phyloP scores from a whole-genome alignment of 2,329 filamentous ascomycete genomes.

The Westerdykella ornata region DNA sequence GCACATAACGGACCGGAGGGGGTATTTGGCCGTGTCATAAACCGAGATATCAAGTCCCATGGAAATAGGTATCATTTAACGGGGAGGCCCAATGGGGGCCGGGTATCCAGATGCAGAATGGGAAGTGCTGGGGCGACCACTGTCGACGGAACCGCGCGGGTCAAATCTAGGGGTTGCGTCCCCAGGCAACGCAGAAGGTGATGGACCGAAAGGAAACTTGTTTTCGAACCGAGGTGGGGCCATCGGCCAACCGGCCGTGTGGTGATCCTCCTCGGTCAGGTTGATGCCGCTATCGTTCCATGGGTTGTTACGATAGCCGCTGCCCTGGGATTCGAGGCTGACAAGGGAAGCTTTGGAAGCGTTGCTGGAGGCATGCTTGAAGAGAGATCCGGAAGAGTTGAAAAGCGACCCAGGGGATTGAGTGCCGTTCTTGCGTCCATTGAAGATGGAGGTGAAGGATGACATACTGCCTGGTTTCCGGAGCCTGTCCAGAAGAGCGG shows the following conservation, averaged over 20 bases:
- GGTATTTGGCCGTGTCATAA: conserved; percentile 34
- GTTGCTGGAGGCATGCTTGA: conserved; percentile 78
- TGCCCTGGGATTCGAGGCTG: conserved; percentile 90
- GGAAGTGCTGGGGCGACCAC: conserved; percentile 86
- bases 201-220: conserved; percentile 56
- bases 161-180: conserved; percentile 80
- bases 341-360: conserved; percentile 94
- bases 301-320: conserved; percentile 80
- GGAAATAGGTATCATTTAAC: conserved; percentile 53
- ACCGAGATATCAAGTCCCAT: conserved; percentile 23
- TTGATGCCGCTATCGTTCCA: conserved; percentile 99
- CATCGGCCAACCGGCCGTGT: conserved; percentile 36
- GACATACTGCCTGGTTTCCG: conserved; percentile 93
- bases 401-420: conserved; percentile 73
- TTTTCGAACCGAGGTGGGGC: conserved; percentile 45
- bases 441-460: conserved; percentile 91
- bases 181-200: conserved; percentile 51
- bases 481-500: conserved; percentile 75
- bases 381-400: conserved; percentile 53
- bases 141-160: conserved; percentile 78
- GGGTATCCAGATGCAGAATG: conserved; percentile 98
- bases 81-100: conserved; percentile 82
- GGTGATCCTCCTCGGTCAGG: conserved; percentile 74
- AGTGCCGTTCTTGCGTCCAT: conserved; percentile 88
- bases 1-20: conserved; percentile 18